These are phyloP conservation scores for Metschnikowia colocasiae DNA, from an alignment of 805 yeast species.

Conservation along the genomic window DNA sequence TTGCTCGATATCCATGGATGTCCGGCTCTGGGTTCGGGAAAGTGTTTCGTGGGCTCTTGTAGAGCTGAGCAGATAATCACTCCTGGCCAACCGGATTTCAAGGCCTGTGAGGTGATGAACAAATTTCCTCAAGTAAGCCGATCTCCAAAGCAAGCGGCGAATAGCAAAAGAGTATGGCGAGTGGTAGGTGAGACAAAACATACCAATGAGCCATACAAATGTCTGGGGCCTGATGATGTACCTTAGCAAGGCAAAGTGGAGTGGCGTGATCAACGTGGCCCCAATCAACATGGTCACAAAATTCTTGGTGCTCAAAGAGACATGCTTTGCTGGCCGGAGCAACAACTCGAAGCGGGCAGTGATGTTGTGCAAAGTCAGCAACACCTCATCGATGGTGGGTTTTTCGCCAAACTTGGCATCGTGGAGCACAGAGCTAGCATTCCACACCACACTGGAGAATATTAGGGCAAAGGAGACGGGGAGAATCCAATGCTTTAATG, in stretches of 20 bases:
- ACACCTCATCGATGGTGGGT: conserved; percentile 52
- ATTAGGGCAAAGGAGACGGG: conserved; percentile 38
- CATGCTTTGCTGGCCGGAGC: conserved; percentile 36
- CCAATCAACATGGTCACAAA: conserved; percentile 28
- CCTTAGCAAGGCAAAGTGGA: conserved; percentile 37
- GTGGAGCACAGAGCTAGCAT: conserved; percentile 37
- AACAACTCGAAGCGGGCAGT: conserved; percentile 40
- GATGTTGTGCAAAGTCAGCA: conserved; percentile 46
- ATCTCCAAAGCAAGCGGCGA: conserved; percentile 49
- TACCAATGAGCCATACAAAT: conserved; percentile 36
- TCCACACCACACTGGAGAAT: conserved; percentile 44
- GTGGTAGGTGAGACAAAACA: conserved; percentile 41
- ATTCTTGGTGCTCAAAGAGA: conserved; percentile 25
- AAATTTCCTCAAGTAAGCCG: conserved; percentile 37
- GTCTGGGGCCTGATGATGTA: conserved; percentile 30
- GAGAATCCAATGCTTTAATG: conserved; percentile 30
- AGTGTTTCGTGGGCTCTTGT: conserved; percentile 13
- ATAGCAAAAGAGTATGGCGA: conserved; percentile 46
- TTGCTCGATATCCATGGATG: conserved; percentile 8
- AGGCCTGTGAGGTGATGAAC: conserved; percentile 43
- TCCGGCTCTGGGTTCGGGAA: conserved; percentile 15
- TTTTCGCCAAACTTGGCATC: conserved; percentile 42
- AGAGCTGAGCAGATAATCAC: conserved; percentile 6
- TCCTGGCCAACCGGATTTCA: conserved; percentile 19
- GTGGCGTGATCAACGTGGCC: conserved; percentile 39